phyloP scores from a whole-genome alignment of 106 monocot genomes.

The Phalaenopsis equestris region DNA sequence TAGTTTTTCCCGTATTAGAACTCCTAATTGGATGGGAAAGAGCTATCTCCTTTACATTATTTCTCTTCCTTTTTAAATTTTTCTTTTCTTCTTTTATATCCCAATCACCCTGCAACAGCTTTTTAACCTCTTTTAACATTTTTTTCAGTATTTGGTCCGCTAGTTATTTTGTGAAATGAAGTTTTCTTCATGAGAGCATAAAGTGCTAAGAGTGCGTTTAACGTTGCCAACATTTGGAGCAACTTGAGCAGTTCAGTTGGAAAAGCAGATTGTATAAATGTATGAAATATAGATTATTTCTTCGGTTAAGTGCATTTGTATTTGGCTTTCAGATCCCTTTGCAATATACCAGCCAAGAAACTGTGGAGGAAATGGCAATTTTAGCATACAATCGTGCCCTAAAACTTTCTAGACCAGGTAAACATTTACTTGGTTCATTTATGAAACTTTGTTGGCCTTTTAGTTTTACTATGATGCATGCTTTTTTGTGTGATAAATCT shows the following conservation, averaged over 20 bases:
- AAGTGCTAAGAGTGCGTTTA: not conserved
- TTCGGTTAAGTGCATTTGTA: not conserved
- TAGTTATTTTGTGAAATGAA: not conserved
- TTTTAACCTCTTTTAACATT: not conserved
- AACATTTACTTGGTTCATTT: slow-evolving; percentile 2
- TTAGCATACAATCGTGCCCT: slow-evolving; percentile 84
- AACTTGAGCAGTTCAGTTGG: not conserved
- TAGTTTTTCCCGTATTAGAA: not conserved
- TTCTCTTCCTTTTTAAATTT: not conserved
- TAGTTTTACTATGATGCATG: not conserved
- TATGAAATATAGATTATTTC: not conserved
- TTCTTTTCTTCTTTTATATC: not conserved
- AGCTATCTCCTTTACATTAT: not conserved
- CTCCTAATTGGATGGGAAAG: not conserved
- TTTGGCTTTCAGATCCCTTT: slow-evolving; percentile 53
- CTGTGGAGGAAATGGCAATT: slow-evolving; percentile 72
- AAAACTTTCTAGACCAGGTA: slow-evolving; percentile 88
- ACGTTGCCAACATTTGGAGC: not conserved
- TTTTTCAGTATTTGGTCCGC: not conserved
- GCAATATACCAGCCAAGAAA: slow-evolving; percentile 65
- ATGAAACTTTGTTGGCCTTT: not conserved
- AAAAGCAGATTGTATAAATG: not conserved
- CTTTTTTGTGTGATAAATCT: not conserved
- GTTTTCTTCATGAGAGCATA: not conserved
- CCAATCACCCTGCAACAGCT: not conserved